These are phyloP conservation scores for Populus deltoides DNA, from an alignment of 345 rosid genomes.

Conservation along the genomic window DNA sequence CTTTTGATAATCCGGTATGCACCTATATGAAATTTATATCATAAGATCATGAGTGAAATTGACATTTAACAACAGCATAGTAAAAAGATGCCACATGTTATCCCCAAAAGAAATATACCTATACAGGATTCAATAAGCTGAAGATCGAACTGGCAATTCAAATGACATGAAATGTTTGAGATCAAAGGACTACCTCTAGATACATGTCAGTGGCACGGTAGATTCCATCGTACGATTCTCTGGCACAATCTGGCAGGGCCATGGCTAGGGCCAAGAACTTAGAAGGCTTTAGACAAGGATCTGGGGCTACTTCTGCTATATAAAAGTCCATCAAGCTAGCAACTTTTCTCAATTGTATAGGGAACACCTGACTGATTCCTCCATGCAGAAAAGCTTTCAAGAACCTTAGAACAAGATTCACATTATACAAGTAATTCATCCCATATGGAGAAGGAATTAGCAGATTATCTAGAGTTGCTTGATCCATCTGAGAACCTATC, in stretches of 20 bases:
- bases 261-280: conserved; percentile 61
- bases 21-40: conserved; percentile 42
- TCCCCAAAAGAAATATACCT: background rate
- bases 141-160: background rate
- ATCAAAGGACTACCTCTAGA: conserved; percentile 57
- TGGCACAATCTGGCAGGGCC: conserved; percentile 64
- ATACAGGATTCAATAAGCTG: background rate
- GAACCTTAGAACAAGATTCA: conserved; percentile 66
- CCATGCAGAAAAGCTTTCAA: conserved; percentile 53
- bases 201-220: conserved; percentile 75
- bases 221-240: conserved; percentile 63
- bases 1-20: conserved; percentile 64
- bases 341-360: conserved; percentile 49
- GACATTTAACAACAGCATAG: background rate
- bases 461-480: conserved; percentile 75
- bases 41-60: background rate
- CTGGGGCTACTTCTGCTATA: conserved; percentile 88
- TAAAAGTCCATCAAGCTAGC: conserved; percentile 71
- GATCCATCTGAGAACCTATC: conserved; percentile 78
- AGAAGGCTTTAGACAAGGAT: conserved; percentile 65
- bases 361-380: conserved; percentile 29
- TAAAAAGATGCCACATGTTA: background rate
- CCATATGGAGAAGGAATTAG: conserved; percentile 73
- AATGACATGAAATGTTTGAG: background rate
- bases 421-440: conserved; percentile 57